phyloP scores from a whole-genome alignment of 768 basidiomycete species.

The Agaricus blazei region DNA sequence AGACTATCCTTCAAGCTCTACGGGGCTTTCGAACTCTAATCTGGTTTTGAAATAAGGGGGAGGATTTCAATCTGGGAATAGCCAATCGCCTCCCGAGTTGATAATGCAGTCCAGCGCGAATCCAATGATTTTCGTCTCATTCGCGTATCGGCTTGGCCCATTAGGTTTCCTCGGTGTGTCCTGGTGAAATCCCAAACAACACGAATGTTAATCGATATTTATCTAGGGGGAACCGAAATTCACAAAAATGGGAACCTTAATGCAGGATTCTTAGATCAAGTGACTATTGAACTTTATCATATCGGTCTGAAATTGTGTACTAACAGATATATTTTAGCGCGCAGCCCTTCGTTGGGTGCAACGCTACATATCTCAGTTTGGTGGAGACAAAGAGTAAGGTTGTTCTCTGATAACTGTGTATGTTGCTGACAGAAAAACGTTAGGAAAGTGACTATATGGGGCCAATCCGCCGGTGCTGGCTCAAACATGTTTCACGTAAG shows the following conservation, averaged over 20 bases:
- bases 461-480: slow-evolving; percentile 37
- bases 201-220: not conserved
- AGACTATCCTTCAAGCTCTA: not conserved
- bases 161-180: slow-evolving; percentile 35
- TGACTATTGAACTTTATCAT: slow-evolving; percentile 7
- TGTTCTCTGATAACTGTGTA: not conserved
- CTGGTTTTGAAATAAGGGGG: slow-evolving; percentile 24
- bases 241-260: slow-evolving; percentile 28
- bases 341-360: slow-evolving; percentile 34
- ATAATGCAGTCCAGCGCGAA: slow-evolving; percentile 24
- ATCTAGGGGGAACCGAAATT: slow-evolving; percentile 28
- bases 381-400: slow-evolving; percentile 29
- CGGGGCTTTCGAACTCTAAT: not conserved
- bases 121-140: slow-evolving; percentile 35
- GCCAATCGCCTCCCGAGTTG: slow-evolving; percentile 25
- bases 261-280: slow-evolving; percentile 38
- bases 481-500: slow-evolving; percentile 36
- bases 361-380: slow-evolving; percentile 29
- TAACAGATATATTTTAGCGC: slow-evolving; percentile 16
- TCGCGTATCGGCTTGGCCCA: slow-evolving; percentile 37
- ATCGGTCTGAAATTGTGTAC: not conserved
- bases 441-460: slow-evolving; percentile 38
- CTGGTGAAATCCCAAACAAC: not conserved
- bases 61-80: slow-evolving; percentile 33
- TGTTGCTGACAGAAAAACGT: not conserved